These are phyloP conservation scores for Apiospora phragmitis DNA, from an alignment of 2,329 filamentous ascomycete species.

Conservation along the genomic window DNA sequence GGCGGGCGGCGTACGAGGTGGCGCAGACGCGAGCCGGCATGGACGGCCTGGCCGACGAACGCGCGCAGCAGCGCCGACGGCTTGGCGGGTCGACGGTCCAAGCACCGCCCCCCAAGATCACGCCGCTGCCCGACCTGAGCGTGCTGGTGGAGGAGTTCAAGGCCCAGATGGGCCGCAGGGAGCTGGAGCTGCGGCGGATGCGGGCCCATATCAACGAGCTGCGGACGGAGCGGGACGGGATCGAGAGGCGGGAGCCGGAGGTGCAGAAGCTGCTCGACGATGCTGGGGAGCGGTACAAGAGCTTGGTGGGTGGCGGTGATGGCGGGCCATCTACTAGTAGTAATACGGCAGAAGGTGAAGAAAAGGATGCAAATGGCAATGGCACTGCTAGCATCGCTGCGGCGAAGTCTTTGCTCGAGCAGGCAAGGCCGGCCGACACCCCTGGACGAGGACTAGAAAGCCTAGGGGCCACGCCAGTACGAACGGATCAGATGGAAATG, in stretches of 20 bases:
- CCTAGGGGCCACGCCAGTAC: slow-evolving; percentile 44
- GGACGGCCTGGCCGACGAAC: slow-evolving; percentile 63
- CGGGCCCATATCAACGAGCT: slow-evolving; percentile 59
- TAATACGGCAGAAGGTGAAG: not conserved
- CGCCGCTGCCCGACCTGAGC: slow-evolving; percentile 72
- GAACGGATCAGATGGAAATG: slow-evolving; percentile 32
- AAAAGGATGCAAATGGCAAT: not conserved
- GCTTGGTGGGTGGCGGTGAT: slow-evolving; percentile 13
- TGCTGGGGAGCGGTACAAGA: slow-evolving; percentile 67
- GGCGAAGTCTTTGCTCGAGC: slow-evolving; percentile 21
- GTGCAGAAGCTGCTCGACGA: slow-evolving; percentile 81
- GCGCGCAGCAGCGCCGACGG: slow-evolving; percentile 39
- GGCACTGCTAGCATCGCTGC: slow-evolving; percentile 21
- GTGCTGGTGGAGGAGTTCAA: slow-evolving; percentile 67
- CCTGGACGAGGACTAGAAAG: slow-evolving; percentile 45
- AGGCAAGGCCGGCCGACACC: slow-evolving; percentile 13
- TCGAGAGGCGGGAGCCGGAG: slow-evolving; percentile 71
- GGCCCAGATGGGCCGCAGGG: slow-evolving; percentile 61
- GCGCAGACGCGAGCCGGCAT: slow-evolving; percentile 87
- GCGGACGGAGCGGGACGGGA: slow-evolving; percentile 59
- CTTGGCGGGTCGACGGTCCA: slow-evolving; percentile 31
- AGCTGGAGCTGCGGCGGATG: slow-evolving; percentile 51
- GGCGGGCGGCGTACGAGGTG: slow-evolving; percentile 81
- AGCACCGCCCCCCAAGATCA: slow-evolving; percentile 67
- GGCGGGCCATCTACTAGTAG: not conserved